Conservation (phyloP, 108 stramenopile genomes). For the Hondaea fermentalgiana region DNA sequence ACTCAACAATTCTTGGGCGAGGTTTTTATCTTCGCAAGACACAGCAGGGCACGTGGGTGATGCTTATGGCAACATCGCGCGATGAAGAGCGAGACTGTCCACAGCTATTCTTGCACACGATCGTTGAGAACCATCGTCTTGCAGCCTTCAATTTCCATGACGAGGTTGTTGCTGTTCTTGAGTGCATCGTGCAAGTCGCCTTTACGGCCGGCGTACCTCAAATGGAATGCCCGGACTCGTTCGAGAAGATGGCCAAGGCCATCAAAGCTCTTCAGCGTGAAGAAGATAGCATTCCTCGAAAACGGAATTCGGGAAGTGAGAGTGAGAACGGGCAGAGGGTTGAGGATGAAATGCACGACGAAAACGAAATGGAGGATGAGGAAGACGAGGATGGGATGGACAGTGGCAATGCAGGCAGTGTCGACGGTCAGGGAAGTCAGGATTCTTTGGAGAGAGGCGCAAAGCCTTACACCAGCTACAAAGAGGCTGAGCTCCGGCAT, state of each 20-base stretch:
- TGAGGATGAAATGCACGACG: not conserved
- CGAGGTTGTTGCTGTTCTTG: not conserved
- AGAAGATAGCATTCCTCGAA: not conserved
- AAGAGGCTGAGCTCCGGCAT: not conserved
- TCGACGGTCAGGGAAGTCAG: too few relatives aligned
- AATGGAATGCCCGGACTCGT: not conserved
- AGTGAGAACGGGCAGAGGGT: not conserved
- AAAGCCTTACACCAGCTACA: not conserved
- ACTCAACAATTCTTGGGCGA: constrained; percentile 1
- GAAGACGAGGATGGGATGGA: not conserved
- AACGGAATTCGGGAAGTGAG: not conserved
- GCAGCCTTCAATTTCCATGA: constrained; percentile 7
- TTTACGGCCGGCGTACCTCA: not conserved
- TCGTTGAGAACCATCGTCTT: not conserved
- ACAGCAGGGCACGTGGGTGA: constrained; percentile 15
- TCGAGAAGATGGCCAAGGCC: not conserved
- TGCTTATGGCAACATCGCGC: constrained; percentile 10
- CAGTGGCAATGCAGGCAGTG: not conserved
- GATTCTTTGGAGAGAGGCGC: not conserved
- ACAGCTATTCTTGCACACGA: not conserved
- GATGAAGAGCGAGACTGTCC: not conserved
- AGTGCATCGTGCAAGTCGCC: not conserved
- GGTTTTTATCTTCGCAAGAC: constrained; percentile 18
- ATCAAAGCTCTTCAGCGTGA: not conserved
- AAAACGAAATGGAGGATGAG: not conserved